These are phyloP conservation scores for Saccharum hybrid DNA, from an alignment of 202 grass and related monocot species.

Conservation along the genomic window DNA sequence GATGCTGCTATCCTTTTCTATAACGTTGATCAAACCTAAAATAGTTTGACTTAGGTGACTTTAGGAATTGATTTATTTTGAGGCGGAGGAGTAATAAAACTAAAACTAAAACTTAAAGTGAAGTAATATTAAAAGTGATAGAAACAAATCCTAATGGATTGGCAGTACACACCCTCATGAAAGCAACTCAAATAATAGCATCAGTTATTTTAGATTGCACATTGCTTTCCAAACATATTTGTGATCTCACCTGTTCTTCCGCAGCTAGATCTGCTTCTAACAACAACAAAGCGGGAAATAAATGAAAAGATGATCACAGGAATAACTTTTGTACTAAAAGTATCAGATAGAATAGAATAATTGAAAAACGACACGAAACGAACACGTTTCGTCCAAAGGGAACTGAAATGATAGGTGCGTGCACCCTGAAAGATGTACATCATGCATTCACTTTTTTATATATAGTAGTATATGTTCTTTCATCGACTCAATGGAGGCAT, in stretches of 20 bases:
- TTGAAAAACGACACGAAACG: constrained; percentile 21
- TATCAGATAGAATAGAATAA: constrained; percentile 39
- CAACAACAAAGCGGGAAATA: not conserved
- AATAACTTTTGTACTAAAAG: constrained; percentile 39
- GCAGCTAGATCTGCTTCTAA: constrained; percentile 29
- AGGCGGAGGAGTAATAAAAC: not conserved
- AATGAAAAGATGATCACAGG: not conserved
- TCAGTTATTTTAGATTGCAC: not conserved
- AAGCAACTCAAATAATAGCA: not conserved
- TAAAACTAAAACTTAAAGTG: not conserved
- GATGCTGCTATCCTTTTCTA: too few species aligned
- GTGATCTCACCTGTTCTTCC: not conserved
- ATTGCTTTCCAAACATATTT: not conserved
- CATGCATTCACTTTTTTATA: constrained; percentile 22
- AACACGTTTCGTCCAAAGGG: constrained; percentile 44
- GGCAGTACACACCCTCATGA: not conserved
- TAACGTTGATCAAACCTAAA: too few species aligned
- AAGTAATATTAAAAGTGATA: not conserved
- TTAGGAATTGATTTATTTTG: too few species aligned
- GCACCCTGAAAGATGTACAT: constrained; percentile 33
- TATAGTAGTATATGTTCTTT: not conserved
- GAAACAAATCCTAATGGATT: not conserved
- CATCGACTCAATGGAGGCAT: constrained; percentile 15
- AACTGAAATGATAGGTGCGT: constrained; percentile 28
- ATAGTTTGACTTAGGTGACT: too few species aligned